phyloP scores from a whole-genome alignment of 2,329 filamentous ascomycete species.

The Xylaria sp. region DNA sequence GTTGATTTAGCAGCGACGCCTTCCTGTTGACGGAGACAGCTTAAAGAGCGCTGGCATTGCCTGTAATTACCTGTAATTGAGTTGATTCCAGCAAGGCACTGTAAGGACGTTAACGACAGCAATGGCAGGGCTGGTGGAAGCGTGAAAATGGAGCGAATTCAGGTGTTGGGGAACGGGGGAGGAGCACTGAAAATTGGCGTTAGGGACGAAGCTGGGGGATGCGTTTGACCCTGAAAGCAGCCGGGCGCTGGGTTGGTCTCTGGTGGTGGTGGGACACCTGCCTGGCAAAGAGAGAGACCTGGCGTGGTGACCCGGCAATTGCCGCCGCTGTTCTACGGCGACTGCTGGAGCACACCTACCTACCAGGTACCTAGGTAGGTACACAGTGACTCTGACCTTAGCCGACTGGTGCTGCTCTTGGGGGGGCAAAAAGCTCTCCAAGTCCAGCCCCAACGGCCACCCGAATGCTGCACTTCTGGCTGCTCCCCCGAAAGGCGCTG shows the following conservation, averaged over 20 bases:
- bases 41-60: neutral
- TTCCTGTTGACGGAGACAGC: neutral
- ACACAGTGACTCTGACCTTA: constrained; percentile 29
- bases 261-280: too few relatives aligned
- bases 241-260: constrained; percentile 4
- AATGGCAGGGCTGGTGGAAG: constrained; percentile 1
- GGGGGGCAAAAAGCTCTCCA: constrained; percentile 13
- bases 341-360: constrained; percentile 27
- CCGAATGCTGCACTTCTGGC: constrained; percentile 6
- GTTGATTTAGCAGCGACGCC: neutral
- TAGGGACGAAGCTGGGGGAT: constrained; percentile 33
- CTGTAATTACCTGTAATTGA: neutral
- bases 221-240: constrained; percentile 41
- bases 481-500: constrained; percentile 28
- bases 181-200: constrained; percentile 30
- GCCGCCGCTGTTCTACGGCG: constrained; percentile 37
- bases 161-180: constrained; percentile 17
- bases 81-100: neutral
- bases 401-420: constrained; percentile 21
- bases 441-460: neutral
- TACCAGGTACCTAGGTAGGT: too few relatives aligned
- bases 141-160: neutral
- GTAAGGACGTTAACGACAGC: neutral
- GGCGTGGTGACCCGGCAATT: constrained; percentile 32
- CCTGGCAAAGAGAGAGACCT: constrained; percentile 22